Conservation (phyloP, 1,284 basidiomycete species). For the Schizopora paradoxa region DNA sequence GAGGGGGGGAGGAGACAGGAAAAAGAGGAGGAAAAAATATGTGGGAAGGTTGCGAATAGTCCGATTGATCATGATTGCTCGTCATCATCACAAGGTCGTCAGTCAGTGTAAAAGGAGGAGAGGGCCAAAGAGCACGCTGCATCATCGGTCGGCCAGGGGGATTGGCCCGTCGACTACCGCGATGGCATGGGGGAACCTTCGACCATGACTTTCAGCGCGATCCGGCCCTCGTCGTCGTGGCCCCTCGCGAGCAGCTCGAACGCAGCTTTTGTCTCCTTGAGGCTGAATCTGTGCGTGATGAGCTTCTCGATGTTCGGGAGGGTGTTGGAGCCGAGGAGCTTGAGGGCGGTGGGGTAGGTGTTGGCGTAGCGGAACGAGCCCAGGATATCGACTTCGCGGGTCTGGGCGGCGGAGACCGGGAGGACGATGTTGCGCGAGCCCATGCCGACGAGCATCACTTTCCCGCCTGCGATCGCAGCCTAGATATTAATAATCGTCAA, state of each 20-base stretch:
- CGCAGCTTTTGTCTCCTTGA: constrained; percentile 63
- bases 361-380: constrained; percentile 89
- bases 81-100: no score
- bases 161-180: neutral
- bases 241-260: constrained; percentile 78
- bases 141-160: neutral
- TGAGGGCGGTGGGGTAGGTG: constrained; percentile 82
- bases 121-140: neutral
- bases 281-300: constrained; percentile 74
- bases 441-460: constrained; percentile 94
- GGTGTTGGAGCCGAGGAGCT: constrained; percentile 65
- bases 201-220: constrained; percentile 87
- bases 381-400: constrained; percentile 89
- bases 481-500: constrained; percentile 26
- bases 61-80: neutral
- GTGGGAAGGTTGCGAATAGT: neutral
- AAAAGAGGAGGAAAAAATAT: neutral
- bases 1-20: neutral
- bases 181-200: constrained; percentile 25
- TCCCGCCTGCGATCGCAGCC: constrained; percentile 80
- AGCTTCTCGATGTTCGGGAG: constrained; percentile 65
- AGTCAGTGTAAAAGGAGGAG: no score
- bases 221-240: constrained; percentile 67
- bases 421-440: constrained; percentile 78
- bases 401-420: constrained; percentile 78